phyloP scores from a whole-genome alignment of 805 yeast species.

The Saturnispora hagleri region DNA sequence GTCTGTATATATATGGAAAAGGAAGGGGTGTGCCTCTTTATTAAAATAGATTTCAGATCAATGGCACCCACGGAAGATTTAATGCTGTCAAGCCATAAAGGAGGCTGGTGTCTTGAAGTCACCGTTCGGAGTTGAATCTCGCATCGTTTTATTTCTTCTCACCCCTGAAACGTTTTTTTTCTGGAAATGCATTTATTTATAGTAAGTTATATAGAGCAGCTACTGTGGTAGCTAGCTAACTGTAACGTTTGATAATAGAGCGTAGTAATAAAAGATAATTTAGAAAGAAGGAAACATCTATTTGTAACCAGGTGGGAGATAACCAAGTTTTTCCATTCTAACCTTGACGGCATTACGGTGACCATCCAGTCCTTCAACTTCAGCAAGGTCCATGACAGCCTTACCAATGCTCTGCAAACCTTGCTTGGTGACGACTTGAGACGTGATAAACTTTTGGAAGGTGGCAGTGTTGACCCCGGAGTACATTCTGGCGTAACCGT shows the following conservation, averaged over 20 bases:
- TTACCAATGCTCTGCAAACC: conserved; percentile 88
- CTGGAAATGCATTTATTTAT: not conserved
- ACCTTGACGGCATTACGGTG: conserved; percentile 96
- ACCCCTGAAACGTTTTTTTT: not conserved
- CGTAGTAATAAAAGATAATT: not conserved
- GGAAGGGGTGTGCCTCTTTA: not conserved
- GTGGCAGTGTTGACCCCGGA: conserved; percentile 96
- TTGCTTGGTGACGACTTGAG: conserved; percentile 79
- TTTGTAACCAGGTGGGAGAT: conserved; percentile 16
- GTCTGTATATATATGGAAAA: no score
- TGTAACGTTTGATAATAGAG: not conserved
- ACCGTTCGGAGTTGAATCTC: not conserved
- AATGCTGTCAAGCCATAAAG: not conserved
- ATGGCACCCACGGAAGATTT: not conserved
- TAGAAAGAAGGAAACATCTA: not conserved
- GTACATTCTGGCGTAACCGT: conserved; percentile 96
- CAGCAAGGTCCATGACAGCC: conserved; percentile 94
- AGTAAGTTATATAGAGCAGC: not conserved
- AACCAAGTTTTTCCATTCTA: conserved; percentile 76
- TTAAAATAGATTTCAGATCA: not conserved
- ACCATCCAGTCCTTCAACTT: conserved; percentile 93
- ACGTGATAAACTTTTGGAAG: conserved; percentile 89
- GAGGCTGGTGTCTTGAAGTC: not conserved
- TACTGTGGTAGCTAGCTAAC: not conserved
- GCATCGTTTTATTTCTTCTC: not conserved